Evolutionary conservation across 352 stramenopile genomes (phyloP), one percentile per base, ranked within the genome.

Genomic region (Thalassiosira exigua): DNA sequence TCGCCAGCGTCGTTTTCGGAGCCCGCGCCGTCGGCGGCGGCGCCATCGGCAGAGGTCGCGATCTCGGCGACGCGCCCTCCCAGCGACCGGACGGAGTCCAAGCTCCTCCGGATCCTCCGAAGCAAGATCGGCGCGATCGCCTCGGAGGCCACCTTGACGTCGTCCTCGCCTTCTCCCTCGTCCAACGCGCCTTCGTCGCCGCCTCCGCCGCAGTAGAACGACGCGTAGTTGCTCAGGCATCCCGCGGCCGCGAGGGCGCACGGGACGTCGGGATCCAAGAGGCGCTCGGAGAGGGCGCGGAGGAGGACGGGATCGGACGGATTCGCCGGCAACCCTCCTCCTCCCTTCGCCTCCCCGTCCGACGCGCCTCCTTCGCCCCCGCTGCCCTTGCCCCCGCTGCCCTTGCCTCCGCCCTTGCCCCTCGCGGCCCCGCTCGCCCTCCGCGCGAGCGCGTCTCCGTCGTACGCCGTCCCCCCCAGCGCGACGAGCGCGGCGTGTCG

Each of bases 191-290:
- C 62, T 21, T 32, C 24, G n/a, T 9, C n/a, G 2, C 39, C 24
- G 59, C 22, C 24, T 22, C 27, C 14, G 57, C 12, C 36, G 17
- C 19, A 61, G 2, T 42, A 80, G 80, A 73, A 82, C 66, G 41
- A 62, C 26, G 82, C 52, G 53, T 78, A 90, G 64, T 89, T 85
- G 2, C 66, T 77, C 2, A 92, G 48, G 75, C 84, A 91, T 42
- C 79, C 87, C 2, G 79, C 76, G 12, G 87, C 87, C 11, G 73
- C 64, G 21, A 60, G 77, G 11, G 82, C 73, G 85, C 82, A 91
- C 30, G 85, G 79, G 48, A 89, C 57, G 75, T 92, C 79, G 0
- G 58, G 22, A 64, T 88, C 78, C 36, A 90, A 70, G 2, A 91
- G 64, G 59, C 82, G 72, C 70, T 92, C 84, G 0, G 84, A 79